phyloP scores from a whole-genome alignment of 2,329 filamentous ascomycete species.

The Orbilia brochopaga region DNA sequence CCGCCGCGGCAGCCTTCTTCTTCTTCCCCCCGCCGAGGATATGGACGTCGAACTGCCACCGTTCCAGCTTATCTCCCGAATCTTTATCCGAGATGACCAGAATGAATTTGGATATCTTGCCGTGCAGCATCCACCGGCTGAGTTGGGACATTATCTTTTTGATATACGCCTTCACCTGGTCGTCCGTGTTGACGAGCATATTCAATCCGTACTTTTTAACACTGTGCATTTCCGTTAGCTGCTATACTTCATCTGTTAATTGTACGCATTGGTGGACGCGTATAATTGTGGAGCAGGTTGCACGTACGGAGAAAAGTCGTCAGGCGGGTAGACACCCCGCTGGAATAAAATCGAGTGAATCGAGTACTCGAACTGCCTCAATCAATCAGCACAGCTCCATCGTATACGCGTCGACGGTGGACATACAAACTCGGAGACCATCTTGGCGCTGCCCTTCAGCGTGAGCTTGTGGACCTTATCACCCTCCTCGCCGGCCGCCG shows the following conservation, averaged over 20 bases:
- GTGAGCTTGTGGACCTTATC: slow-evolving; percentile 95
- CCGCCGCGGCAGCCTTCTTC: slow-evolving; percentile 15
- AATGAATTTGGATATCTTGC: slow-evolving; percentile 96
- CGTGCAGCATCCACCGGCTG: slow-evolving; percentile 95
- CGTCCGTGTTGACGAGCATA: slow-evolving; percentile 96
- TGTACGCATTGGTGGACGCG: background rate
- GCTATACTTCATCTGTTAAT: background rate
- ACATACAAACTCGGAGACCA: slow-evolving; percentile 93
- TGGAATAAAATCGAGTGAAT: slow-evolving; percentile 85
- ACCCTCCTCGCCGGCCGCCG: slow-evolving; percentile 61
- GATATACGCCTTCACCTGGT: slow-evolving; percentile 98
- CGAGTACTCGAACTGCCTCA: slow-evolving; percentile 83
- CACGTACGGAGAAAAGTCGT: slow-evolving; percentile 88
- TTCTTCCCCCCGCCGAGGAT: slow-evolving; percentile 49
- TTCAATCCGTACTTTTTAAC: slow-evolving; percentile 99
- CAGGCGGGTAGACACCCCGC: slow-evolving; percentile 80
- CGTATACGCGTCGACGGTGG: slow-evolving; percentile 49
- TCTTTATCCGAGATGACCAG: slow-evolving; percentile 97
- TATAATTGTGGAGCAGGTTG: background rate
- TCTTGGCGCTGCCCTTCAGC: slow-evolving; percentile 80
- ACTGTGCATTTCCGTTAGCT: slow-evolving; percentile 18
- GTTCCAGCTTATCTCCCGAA: slow-evolving; percentile 91
- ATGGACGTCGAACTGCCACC: slow-evolving; percentile 94
- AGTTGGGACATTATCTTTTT: slow-evolving; percentile 99
- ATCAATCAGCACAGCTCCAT: slow-evolving; percentile 29